Percentiles rank a stretch among this genome's conserved stretches.
These are phyloP conservation scores for Oryza brachyantha DNA, from an alignment of 176 grass and related monocot genomes.

Conservation along the genomic window DNA sequence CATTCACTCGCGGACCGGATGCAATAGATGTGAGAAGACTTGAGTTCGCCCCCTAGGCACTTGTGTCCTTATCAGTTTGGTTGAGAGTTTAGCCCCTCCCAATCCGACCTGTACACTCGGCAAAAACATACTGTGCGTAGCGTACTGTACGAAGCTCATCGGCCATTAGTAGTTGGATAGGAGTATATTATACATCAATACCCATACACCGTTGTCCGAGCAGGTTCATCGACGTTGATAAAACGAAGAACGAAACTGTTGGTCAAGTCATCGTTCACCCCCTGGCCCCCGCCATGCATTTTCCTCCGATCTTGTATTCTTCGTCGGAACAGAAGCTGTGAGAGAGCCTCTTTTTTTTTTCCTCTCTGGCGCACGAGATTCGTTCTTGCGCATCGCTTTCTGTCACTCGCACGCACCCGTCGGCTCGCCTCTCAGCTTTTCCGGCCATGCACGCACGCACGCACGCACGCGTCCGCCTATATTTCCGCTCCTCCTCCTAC, in stretches of 20 bases:
- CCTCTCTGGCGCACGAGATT: not conserved
- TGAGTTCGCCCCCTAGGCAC: too few relatives aligned
- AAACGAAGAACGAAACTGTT: not conserved
- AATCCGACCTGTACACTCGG: too few relatives aligned
- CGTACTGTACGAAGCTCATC: too few relatives aligned
- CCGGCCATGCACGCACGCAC: not conserved
- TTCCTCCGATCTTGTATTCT: not conserved
- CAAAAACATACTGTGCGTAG: too few relatives aligned
- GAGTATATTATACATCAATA: too few relatives aligned
- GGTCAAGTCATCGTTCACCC: not conserved
- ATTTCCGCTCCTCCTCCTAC: not conserved
- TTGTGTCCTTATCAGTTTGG: too few relatives aligned
- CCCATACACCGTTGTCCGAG: too few relatives aligned
- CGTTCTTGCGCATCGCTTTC: conserved; percentile 23
- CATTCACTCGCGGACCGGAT: not conserved
- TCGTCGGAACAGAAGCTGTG: conserved; percentile 19
- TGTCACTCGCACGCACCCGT: conserved; percentile 18
- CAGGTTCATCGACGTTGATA: not conserved
- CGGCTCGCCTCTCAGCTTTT: not conserved
- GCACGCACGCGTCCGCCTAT: conserved; percentile 16
- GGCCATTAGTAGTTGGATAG: too few relatives aligned
- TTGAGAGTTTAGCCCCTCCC: too few relatives aligned
- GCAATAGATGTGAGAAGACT: not conserved
- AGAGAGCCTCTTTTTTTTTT: too few relatives aligned
- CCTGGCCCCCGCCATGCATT: too few relatives aligned